These are phyloP conservation scores for Aspergillus amoenus DNA, from an alignment of 2,329 filamentous ascomycete species.

Conservation along the genomic window DNA sequence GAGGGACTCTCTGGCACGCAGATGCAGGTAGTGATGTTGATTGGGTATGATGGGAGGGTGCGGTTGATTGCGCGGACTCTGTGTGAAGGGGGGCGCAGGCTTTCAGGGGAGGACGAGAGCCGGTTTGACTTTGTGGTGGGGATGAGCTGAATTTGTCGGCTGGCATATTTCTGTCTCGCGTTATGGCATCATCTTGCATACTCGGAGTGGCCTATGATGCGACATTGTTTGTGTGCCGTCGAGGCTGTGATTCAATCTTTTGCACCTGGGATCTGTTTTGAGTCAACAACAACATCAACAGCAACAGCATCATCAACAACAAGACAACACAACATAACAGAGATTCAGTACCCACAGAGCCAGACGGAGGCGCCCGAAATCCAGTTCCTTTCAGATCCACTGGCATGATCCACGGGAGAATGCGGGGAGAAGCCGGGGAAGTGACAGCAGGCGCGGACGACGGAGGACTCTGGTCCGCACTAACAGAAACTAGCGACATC, in stretches of 20 bases:
- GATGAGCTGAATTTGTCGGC: background rate
- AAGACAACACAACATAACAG: too few relatives aligned
- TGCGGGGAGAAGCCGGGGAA: constrained; percentile 5
- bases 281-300: too few relatives aligned
- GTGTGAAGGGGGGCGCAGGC: constrained; percentile 38
- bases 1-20: too few relatives aligned
- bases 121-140: constrained; percentile 9
- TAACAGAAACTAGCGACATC: background rate
- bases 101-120: constrained; percentile 2
- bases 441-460: background rate
- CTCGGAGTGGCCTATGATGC: background rate
- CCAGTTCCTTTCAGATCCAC: too few relatives aligned
- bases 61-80: constrained; percentile 60
- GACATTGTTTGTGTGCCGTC: background rate
- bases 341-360: too few relatives aligned
- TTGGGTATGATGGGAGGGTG: constrained; percentile 51
- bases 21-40: constrained; percentile 49
- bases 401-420: background rate
- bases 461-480: constrained; percentile 18
- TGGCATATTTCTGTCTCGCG: background rate
- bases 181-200: background rate
- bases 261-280: too few relatives aligned
- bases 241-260: too few relatives aligned
- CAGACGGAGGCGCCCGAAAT: background rate
- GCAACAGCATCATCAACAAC: background rate